Base-by-base conservation (phyloP, 2,329 filamentous ascomycete species). In the Metarhizium guizhouense region DNA sequence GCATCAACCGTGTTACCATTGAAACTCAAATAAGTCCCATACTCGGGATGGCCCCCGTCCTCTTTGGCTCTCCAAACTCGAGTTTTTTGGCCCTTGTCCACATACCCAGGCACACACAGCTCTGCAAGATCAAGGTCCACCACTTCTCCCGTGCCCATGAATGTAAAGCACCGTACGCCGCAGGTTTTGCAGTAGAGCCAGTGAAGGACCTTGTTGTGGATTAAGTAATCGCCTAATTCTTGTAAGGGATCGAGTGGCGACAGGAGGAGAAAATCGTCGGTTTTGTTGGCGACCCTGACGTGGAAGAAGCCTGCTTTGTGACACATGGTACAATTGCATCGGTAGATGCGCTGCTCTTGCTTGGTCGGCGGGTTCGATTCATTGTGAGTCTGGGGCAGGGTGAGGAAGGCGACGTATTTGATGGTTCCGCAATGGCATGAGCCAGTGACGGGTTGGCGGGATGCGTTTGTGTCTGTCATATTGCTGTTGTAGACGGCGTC, bases 261-360 rank as follows among this genome's bases (percentile, higher is more conserved):
- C 2, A 77, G 67, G 10, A 80, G 69, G 7, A 74, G 62, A 62
- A 80, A 80, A 63, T 80, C 75, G 16, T 72, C 69, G 18, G 63
- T 60, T 13, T 58, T 43, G 36, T 57, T 58, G 47, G 59, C 63
- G 10, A 72, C 66, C 11, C 76, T 73, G 48, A 74, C 63, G 61
- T 80, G 76, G 58, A 78, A 73, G 56, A 74, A 68, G 14, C 70
- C 72, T 58, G 73, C 68, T 60, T 79, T 79, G 51, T 77, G 73
- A 63, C 76, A 80, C 11, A 73, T 70, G 11, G 65, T 73, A 63
- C 76, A 80, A 58, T 79, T 80, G 68, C 76, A 79, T 59, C 71
- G 60, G 55, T 67, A 66, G 49, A 67, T 29, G n/a, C 53, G 43
- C 51, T 70, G 66, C 42, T 56, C 51, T 16, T 57, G 55, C 47